A percentile compares a stretch with the other conserved stretches of the same genome.
phyloP scores from a whole-genome alignment of 768 basidiomycete species.

The Trametes maxima region DNA sequence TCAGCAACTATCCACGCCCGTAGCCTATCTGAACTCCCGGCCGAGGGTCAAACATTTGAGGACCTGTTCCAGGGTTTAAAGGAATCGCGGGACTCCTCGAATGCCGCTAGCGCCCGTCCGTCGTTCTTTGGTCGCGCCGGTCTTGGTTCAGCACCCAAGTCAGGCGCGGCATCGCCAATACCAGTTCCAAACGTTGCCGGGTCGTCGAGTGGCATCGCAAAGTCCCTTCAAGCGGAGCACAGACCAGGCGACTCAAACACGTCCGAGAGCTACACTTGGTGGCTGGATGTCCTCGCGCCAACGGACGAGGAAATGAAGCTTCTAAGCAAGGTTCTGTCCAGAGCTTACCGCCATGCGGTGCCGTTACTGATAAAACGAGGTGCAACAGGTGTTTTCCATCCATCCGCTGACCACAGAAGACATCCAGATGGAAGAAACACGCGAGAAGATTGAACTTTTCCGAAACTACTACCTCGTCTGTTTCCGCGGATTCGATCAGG shows the following conservation, averaged over 20 bases:
- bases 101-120: neutral
- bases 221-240: constrained; percentile 20
- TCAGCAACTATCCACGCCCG: constrained; percentile 94
- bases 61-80: constrained; percentile 74
- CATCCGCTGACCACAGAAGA: constrained; percentile 99
- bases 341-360: constrained; percentile 3
- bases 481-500: constrained; percentile 99
- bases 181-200: constrained; percentile 3
- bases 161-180: constrained; percentile 21
- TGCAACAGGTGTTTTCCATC: constrained; percentile 85
- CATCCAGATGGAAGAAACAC: constrained; percentile 98
- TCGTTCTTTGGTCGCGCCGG: neutral
- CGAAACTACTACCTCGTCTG: constrained; percentile 98
- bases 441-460: constrained; percentile 99
- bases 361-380: neutral
- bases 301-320: constrained; percentile 99
- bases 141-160: constrained; percentile 16
- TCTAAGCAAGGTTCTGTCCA: constrained; percentile 74
- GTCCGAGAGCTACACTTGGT: constrained; percentile 89
- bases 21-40: constrained; percentile 89
- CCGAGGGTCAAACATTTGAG: constrained; percentile 90
- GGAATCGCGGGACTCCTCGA: constrained; percentile 13
- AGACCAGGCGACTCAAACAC: constrained; percentile 29
- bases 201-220: constrained; percentile 16
- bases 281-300: constrained; percentile 91